Evolutionary conservation across 106 monocot genomes (phyloP), one percentile per base, ranked within the genome.

Genomic region (Phalaenopsis aphrodite): DNA sequence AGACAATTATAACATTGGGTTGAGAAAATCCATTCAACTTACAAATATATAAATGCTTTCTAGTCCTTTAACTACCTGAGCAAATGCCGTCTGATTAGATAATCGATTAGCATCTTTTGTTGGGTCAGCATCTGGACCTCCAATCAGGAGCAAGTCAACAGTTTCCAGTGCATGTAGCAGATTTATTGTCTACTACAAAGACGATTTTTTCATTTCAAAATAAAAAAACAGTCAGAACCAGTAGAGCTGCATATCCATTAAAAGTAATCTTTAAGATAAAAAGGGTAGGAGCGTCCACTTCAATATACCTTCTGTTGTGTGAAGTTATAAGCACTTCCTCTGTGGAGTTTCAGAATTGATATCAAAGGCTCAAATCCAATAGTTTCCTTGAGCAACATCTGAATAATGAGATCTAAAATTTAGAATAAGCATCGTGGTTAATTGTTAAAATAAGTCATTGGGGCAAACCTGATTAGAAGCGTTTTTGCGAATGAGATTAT

Each of bases 271-370:
- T 69, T 49, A 48, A 12, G 11, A 74, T 14, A 24, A 76, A 8
- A 76, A 76, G 43, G 8, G 74, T 75, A 36, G 38, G 45, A 77
- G 49, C 76, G 16, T 38, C 12, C 67, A 3, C 78, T 65, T 55
- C 37, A 41, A 8, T 52, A 68, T 85, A 95, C 99, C 95, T 99
- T 99, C 78, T 99, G 99, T 79, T 99, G 99, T 19, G 99, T 99
- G 67, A 99, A 99, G 82, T 99, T 99, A 78, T 91, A 99, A 80
- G 94, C 99, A 84, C 88, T 93, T 45, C 95, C 95, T 84, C 99
- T 92, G 65, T 88, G 90, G 84, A 99, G 88, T 83, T 90, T 95
- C 47, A 99, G 75, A 80, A 95, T 91, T 21, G 93, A 91, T 68
- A 93, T 84, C 79, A 99, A 78, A 68, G 95, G 93, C 56, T 93